Base-by-base conservation (phyloP, 176 grass and related monocot genomes). In the Zea luxurians region DNA sequence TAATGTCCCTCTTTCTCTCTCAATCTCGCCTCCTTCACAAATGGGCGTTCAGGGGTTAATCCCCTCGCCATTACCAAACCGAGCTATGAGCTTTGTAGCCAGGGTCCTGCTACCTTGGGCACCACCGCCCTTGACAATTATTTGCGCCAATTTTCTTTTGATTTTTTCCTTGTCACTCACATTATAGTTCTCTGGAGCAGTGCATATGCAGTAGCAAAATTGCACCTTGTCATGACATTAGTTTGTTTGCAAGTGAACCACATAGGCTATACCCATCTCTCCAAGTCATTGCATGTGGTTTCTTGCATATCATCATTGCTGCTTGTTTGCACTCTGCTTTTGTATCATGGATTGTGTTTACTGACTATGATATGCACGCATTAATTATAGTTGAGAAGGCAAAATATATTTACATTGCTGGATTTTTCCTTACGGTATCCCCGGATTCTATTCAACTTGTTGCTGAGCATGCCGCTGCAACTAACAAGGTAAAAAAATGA, bases 381-480 rank as follows among this genome's bases (percentile, higher is more conserved):
- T 75, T 68, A 34, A 80, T 48, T 61, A 74, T 74, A 93, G 91
- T 93, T 85, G 91, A 90, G 82, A 93, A 93, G 59, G 91, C 91
- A 48, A 93, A 90, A 64, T 90, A 88, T 80, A 88, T 93, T 69
- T 93, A 93, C 68, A 93, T 93, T 77, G 88, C 91, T 69, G 88
- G 91, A 13, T 93, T 90, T 93, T 93, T 93, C 82, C 82, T 93
- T 34, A 93, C 85, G 1, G 91, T 93, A n/a, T 93, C 91, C 18
- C 91, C 82, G 35, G 91, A 93, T 53, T 93, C 91, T 68, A 88
- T 93, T 78, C 83, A 83, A 82, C 87, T 83, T 80, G 91, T 93
- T 72, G 88, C 91, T 78, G 88, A 93, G 75, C 91, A 93, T 80
- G 88, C 87, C 80, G 78, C 88, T 75, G 86, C 85, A 77, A 93